Conservation (phyloP, 176 grass and related monocot species). For the Aegilops speltoides region DNA sequence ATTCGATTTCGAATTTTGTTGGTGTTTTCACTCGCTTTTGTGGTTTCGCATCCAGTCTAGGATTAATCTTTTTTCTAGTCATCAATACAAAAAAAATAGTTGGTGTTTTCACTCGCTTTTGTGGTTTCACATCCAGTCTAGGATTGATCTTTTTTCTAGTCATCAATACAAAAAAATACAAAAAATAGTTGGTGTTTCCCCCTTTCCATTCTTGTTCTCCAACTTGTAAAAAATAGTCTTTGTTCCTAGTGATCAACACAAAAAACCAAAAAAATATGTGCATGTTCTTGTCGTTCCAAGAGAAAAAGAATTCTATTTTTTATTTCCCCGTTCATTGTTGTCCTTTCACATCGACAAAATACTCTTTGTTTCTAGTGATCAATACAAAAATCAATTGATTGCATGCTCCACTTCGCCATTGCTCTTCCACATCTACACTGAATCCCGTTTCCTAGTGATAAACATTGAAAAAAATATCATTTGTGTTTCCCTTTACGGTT, state of each 20-base stretch:
- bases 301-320: not conserved
- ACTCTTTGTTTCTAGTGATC: not conserved
- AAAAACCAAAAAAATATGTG: not conserved
- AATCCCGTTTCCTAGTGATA: too few species aligned
- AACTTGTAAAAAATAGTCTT: not conserved
- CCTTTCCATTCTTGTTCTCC: not conserved
- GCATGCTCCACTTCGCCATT: not conserved
- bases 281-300: not conserved
- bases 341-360: not conserved
- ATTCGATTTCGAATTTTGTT: not conserved
- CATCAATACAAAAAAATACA: not conserved
- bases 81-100: not conserved
- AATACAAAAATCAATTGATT: not conserved
- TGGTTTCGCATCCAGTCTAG: not conserved
- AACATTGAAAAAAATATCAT: not conserved
- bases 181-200: not conserved
- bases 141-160: not conserved
- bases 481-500: too few species aligned
- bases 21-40: not conserved
- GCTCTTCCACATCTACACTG: not conserved
- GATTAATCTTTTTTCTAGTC: not conserved
- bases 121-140: not conserved
- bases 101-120: not conserved
- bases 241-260: not conserved
- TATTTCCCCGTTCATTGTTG: not conserved